Evolutionary conservation across 768 basidiomycete genomes (phyloP).

Genomic region (Amanita molliuscula): DNA sequence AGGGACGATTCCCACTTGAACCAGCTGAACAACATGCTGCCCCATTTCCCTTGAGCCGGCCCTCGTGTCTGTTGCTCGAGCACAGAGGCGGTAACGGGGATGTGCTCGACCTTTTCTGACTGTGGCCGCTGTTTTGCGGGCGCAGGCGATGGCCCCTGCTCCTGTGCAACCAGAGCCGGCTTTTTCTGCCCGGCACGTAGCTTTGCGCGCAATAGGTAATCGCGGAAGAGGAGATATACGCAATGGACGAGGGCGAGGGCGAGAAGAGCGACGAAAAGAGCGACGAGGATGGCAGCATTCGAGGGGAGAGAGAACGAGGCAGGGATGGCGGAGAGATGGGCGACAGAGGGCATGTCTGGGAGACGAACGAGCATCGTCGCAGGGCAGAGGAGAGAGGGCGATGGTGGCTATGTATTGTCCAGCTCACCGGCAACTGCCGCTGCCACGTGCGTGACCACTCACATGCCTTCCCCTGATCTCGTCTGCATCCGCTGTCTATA

Average conservation of each 20-base stretch:
- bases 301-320: constrained; percentile 5
- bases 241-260: constrained; percentile 2
- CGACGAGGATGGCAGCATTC: constrained; percentile 14
- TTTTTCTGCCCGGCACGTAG: constrained; percentile 7
- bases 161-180: constrained; percentile 9
- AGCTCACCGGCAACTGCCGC: constrained; percentile 1
- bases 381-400: constrained; percentile 4
- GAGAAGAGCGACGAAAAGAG: constrained; percentile 12
- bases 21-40: constrained; percentile 2
- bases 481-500: neutral
- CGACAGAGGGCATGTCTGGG: constrained; percentile 9
- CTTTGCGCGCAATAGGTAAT: constrained; percentile 5
- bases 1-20: constrained; percentile 7
- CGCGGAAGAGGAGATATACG: constrained; percentile 9
- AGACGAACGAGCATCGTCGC: constrained; percentile 8
- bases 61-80: constrained; percentile 14
- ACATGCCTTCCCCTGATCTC: neutral
- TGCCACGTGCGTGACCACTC: neutral
- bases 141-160: constrained; percentile 11
- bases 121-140: constrained; percentile 10
- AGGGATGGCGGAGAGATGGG: constrained; percentile 10
- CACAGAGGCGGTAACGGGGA: constrained; percentile 3
- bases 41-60: constrained; percentile 4
- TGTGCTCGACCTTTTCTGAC: constrained; percentile 10
- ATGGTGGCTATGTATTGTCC: constrained; percentile 2